These are phyloP conservation scores for Globisporangium orthogonon DNA, from an alignment of 352 stramenopile species.

Conservation along the genomic window DNA sequence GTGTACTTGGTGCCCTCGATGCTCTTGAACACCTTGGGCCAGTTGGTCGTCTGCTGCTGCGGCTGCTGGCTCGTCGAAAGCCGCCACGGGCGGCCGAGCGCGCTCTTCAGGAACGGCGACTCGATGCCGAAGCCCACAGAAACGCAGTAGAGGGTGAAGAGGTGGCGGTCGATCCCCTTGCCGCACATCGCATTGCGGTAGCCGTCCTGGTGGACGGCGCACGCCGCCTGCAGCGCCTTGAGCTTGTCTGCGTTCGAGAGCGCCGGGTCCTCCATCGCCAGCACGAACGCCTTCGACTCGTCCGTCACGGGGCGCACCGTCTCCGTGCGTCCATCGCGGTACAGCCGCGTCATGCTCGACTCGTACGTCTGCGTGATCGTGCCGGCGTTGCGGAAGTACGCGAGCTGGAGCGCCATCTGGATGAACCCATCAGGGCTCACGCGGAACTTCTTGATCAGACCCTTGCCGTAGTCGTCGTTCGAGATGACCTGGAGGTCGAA, in stretches of 20 bases:
- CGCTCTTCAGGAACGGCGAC: constrained; percentile 85
- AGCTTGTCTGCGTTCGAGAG: constrained; percentile 71
- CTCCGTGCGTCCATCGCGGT: constrained; percentile 94
- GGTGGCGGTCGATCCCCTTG: constrained; percentile 92
- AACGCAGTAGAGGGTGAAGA: constrained; percentile 93
- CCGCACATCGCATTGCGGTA: constrained; percentile 88
- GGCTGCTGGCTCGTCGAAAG: constrained; percentile 89
- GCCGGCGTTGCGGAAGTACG: constrained; percentile 90
- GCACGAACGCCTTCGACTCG: constrained; percentile 88
- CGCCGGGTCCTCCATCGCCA: constrained; percentile 75
- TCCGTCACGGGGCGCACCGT: constrained; percentile 89
- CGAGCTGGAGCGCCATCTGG: constrained; percentile 96
- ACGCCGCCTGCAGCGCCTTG: constrained; percentile 83
- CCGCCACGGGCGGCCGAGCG: constrained; percentile 78
- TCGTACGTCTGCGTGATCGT: constrained; percentile 96
- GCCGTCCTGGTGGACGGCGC: constrained; percentile 87
- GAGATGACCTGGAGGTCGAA: constrained; percentile 89
- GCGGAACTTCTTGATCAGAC: constrained; percentile 87
- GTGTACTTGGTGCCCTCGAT: constrained; percentile 47
- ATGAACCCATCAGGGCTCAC: constrained; percentile 95
- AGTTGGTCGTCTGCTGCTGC: constrained; percentile 85
- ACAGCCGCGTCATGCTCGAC: constrained; percentile 94
- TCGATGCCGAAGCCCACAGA: constrained; percentile 84
- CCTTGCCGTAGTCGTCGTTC: constrained; percentile 88
- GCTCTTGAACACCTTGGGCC: constrained; percentile 62